Evolutionary conservation across 176 grass and related monocot species (phyloP).

Genomic region (Ensete ventricosum): DNA sequence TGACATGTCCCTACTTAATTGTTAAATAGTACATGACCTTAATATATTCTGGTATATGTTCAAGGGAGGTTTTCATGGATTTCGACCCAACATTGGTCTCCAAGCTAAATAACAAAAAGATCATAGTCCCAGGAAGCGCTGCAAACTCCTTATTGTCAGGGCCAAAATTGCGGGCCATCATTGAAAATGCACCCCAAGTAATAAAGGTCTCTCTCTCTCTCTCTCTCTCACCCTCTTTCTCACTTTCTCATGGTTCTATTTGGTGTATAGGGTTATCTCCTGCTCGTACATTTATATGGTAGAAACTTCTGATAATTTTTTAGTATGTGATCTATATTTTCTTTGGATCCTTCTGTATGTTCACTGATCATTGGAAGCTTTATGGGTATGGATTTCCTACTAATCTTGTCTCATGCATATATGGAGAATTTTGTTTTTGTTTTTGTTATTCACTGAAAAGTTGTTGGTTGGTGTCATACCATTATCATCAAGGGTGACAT

Average conservation of each 20-base stretch:
- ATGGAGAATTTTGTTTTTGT: background rate
- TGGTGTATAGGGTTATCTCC: background rate
- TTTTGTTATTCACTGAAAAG: background rate
- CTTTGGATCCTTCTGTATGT: background rate
- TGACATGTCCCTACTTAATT: background rate
- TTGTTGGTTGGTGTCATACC: background rate
- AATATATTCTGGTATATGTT: constrained; percentile 8
- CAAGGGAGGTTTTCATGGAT: constrained; percentile 83
- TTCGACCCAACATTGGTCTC: constrained; percentile 65
- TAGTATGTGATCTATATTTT: background rate
- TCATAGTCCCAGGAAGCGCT: constrained; percentile 46
- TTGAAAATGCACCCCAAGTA: constrained; percentile 84
- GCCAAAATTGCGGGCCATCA: constrained; percentile 55
- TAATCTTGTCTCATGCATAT: background rate
- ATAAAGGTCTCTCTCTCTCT: constrained; percentile 41
- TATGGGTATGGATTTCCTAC: background rate
- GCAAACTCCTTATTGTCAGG: constrained; percentile 64
- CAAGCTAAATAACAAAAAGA: constrained; percentile 74
- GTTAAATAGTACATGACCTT: constrained; percentile 9
- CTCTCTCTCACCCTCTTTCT: background rate
- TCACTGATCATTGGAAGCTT: background rate
- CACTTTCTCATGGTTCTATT: background rate
- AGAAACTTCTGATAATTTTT: background rate
- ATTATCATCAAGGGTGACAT: background rate
- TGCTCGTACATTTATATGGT: background rate